Evolutionary conservation across 2,329 filamentous ascomycete genomes (phyloP).

Genomic region (Metarhizium brunneum): DNA sequence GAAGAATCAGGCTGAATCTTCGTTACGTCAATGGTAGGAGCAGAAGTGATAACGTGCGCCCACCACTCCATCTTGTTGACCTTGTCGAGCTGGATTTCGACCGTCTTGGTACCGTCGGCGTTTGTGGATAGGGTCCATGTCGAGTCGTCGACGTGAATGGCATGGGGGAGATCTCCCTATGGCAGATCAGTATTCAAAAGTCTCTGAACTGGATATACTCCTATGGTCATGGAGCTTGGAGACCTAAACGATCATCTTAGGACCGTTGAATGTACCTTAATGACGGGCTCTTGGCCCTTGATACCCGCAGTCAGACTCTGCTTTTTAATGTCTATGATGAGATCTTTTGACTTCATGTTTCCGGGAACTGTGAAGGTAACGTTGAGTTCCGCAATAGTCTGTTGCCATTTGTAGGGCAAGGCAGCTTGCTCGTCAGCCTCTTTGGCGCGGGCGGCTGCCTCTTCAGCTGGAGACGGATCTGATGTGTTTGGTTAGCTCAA

Average conservation of each 20-base stretch:
- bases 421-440: constrained; percentile 82
- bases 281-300: constrained; percentile 80
- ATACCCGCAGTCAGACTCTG: constrained; percentile 67
- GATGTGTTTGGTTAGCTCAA: constrained; percentile 4
- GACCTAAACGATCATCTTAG: neutral
- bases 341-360: constrained; percentile 75
- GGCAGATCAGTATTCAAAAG: neutral
- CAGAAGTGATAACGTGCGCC: constrained; percentile 78
- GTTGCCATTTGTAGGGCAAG: constrained; percentile 95
- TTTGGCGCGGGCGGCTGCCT: constrained; percentile 52
- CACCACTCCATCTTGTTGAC: constrained; percentile 98
- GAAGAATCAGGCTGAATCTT: constrained; percentile 93
- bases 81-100: constrained; percentile 90
- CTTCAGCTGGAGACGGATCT: constrained; percentile 47
- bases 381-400: constrained; percentile 84
- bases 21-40: constrained; percentile 86
- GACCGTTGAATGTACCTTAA: constrained; percentile 56
- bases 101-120: constrained; percentile 54
- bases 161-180: constrained; percentile 76
- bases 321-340: constrained; percentile 77
- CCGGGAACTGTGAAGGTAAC: constrained; percentile 68
- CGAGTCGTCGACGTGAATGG: constrained; percentile 74
- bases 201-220: neutral
- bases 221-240: neutral
- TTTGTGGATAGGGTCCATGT: constrained; percentile 84